A percentile compares a stretch with the other conserved stretches of the same genome.
Conservation (phyloP, 371 early-diverging fungal species). For the Mortierella sp. region DNA sequence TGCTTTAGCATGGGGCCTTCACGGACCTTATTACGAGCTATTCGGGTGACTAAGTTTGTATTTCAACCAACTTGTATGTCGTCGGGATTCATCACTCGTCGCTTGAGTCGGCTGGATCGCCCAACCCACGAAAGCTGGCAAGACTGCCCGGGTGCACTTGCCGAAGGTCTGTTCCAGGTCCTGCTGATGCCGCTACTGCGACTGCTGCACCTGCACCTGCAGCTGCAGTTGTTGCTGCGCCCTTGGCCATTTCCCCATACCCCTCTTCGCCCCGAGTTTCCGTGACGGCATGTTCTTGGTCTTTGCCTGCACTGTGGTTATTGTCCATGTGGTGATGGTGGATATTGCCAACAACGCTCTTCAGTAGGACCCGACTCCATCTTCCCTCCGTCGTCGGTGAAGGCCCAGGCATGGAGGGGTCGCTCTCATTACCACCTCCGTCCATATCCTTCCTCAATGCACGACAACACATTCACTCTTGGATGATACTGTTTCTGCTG, state of each 20-base stretch:
- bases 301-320: not conserved
- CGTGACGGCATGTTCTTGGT: not conserved
- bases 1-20: too few relatives aligned
- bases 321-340: not conserved
- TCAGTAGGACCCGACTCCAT: constrained; percentile 28
- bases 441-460: constrained; percentile 8
- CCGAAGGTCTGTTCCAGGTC: not conserved
- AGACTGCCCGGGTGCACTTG: constrained; percentile 40
- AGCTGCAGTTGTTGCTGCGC: not conserved
- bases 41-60: too few relatives aligned
- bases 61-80: not conserved
- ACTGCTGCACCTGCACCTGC: not conserved
- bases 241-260: constrained; percentile 3
- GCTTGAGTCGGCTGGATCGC: constrained; percentile 12
- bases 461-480: not conserved
- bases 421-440: constrained; percentile 4
- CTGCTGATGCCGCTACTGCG: not conserved
- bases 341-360: constrained; percentile 4
- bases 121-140: constrained; percentile 37
- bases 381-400: constrained; percentile 14
- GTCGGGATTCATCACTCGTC: constrained; percentile 44
- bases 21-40: too few relatives aligned
- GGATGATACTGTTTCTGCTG: not conserved
- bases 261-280: not conserved
- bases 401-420: constrained; percentile 6